Conservation (phyloP, 2,329 filamentous ascomycete genomes). For the Orbilia oligospora region DNA sequence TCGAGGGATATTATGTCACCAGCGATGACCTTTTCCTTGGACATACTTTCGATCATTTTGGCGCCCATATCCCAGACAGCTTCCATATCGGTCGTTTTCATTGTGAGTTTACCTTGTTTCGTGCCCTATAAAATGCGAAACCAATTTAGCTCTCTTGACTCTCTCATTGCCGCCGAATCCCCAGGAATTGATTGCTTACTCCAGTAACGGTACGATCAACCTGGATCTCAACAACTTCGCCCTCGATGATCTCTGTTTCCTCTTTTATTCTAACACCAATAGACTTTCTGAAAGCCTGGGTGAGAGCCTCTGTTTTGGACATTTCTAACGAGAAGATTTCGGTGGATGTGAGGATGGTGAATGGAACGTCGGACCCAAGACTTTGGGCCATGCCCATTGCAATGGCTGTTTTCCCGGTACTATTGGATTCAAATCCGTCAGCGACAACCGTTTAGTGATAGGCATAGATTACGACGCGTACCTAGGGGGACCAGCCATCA, state of each 20-base stretch:
- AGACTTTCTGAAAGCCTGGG: slow-evolving; percentile 98
- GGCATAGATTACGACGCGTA: slow-evolving; percentile 65
- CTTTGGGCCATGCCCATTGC: slow-evolving; percentile 99
- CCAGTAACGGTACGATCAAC: slow-evolving; percentile 97
- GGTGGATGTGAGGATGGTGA: slow-evolving; percentile 93
- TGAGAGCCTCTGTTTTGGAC: slow-evolving; percentile 98
- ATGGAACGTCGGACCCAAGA: slow-evolving; percentile 91
- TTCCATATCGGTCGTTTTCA: slow-evolving; percentile 99
- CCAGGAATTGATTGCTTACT: slow-evolving; percentile 66
- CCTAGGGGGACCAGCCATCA: slow-evolving; percentile 95
- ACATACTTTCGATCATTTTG: slow-evolving; percentile 99
- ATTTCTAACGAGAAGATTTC: slow-evolving; percentile 99
- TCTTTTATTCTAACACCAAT: slow-evolving; percentile 99
- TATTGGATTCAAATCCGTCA: slow-evolving; percentile 65
- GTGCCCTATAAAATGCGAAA: slow-evolving; percentile 72
- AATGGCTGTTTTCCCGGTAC: slow-evolving; percentile 98
- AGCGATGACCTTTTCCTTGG: slow-evolving; percentile 98
- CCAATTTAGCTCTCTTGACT: slow-evolving; percentile 98
- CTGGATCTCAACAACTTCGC: slow-evolving; percentile 98
- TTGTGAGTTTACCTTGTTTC: slow-evolving; percentile 98
- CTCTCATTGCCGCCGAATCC: slow-evolving; percentile 71
- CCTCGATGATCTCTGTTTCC: slow-evolving; percentile 99
- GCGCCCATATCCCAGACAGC: slow-evolving; percentile 99
- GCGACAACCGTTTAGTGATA: background rate
- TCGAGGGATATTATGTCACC: slow-evolving; percentile 99